Percentiles rank a stretch among this genome's conserved stretches.
Evolutionary conservation across 306 rosid genomes (phyloP).

Genomic region (Ormosia emarginata): DNA sequence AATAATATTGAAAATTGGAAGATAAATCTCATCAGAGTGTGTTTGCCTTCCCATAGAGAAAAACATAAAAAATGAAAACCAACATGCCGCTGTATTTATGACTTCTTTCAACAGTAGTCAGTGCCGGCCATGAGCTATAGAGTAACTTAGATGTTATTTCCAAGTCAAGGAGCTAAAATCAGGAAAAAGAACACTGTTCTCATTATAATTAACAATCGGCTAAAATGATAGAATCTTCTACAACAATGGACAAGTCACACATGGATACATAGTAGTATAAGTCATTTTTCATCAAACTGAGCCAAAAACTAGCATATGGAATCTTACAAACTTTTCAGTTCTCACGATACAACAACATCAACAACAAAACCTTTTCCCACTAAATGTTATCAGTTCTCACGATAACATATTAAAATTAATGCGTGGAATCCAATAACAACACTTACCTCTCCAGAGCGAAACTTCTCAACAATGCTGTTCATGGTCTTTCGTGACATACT

Average conservation of each 20-base stretch:
- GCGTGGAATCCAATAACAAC: neutral
- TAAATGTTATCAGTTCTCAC: neutral
- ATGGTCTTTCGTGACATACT: conserved; percentile 74
- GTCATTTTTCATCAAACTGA: neutral
- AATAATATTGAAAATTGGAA: too few relatives aligned
- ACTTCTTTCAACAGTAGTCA: neutral
- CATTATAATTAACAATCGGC: neutral
- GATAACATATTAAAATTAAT: neutral
- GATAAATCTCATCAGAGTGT: neutral
- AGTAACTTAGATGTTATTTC: neutral
- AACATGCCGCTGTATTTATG: neutral
- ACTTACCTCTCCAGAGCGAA: conserved; percentile 78
- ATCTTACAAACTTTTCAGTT: neutral
- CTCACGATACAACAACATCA: neutral
- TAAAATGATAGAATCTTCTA: neutral
- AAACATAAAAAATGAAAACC: neutral
- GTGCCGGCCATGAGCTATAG: neutral
- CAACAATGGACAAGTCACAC: neutral
- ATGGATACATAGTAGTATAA: neutral
- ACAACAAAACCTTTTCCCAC: too few relatives aligned
- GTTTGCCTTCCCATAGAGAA: neutral
- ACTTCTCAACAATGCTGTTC: conserved; percentile 67
- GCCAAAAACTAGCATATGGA: conserved; percentile 2
- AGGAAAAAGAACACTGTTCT: neutral
- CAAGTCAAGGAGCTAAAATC: neutral